Evolutionary conservation across 768 basidiomycete genomes (phyloP).

Genomic region (Leccinum variicolor): DNA sequence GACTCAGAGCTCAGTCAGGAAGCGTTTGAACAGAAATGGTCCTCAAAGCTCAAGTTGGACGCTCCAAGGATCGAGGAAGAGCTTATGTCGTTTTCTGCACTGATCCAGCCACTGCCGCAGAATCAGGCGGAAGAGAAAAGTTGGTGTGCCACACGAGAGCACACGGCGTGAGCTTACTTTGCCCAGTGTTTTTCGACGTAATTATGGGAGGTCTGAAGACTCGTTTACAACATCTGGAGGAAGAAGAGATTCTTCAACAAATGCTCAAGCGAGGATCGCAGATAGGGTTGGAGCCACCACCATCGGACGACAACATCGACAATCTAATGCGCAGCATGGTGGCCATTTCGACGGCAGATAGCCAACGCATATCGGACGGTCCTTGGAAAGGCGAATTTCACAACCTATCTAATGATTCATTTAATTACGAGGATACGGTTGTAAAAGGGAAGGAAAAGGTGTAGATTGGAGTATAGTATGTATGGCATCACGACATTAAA

Average conservation of each 20-base stretch:
- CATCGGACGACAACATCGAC: constrained; percentile 38
- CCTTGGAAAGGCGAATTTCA: constrained; percentile 26
- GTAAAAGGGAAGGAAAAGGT: constrained; percentile 25
- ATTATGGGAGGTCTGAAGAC: constrained; percentile 38
- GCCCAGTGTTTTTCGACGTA: constrained; percentile 33
- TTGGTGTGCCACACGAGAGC: constrained; percentile 21
- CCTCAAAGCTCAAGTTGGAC: constrained; percentile 33
- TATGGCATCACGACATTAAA: not conserved
- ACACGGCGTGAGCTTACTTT: constrained; percentile 3
- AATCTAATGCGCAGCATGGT: constrained; percentile 42
- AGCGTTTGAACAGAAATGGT: constrained; percentile 36
- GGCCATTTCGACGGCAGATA: constrained; percentile 19
- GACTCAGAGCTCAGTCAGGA: constrained; percentile 38
- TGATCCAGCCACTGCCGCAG: constrained; percentile 34
- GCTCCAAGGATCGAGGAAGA: constrained; percentile 37
- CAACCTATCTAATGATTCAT: constrained; percentile 13
- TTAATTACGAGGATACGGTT: constrained; percentile 24
- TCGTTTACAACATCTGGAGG: constrained; percentile 39
- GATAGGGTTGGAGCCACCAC: constrained; percentile 33
- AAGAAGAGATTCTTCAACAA: constrained; percentile 43
- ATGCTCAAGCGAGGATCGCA: constrained; percentile 35
- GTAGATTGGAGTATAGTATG: constrained; percentile 5
- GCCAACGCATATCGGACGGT: constrained; percentile 21
- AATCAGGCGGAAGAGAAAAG: constrained; percentile 38
- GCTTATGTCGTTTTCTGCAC: constrained; percentile 26